Evolutionary conservation across 768 basidiomycete genomes (phyloP).

Genomic region (Boletus rufocinnamomeus): DNA sequence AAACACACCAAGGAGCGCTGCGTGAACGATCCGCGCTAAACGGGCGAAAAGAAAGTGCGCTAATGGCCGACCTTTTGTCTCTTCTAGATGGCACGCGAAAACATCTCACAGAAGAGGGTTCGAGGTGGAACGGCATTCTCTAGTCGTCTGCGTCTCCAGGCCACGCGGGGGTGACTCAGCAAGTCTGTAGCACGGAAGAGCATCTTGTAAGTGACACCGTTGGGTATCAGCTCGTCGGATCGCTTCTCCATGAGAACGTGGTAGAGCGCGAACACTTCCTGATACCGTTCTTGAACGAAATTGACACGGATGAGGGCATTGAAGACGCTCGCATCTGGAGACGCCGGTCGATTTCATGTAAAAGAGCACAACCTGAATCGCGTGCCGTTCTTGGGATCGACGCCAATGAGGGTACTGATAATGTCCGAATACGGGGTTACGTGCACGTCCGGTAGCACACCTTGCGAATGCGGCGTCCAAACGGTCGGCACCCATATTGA

Average conservation of each 20-base stretch:
- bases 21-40: too few species aligned
- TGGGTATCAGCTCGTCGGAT: conserved; percentile 33
- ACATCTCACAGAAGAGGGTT: conserved; percentile 46
- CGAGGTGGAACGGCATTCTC: conserved; percentile 39
- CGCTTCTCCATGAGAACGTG: conserved; percentile 38
- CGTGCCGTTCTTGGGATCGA: conserved; percentile 30
- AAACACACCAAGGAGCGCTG: too few species aligned
- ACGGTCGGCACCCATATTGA: conserved; percentile 36
- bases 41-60: too few species aligned
- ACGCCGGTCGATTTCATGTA: conserved; percentile 31
- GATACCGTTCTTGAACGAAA: conserved; percentile 32
- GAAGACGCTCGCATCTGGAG: conserved; percentile 44
- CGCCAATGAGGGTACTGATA: conserved; percentile 38
- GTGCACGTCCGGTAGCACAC: conserved; percentile 8
- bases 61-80: conserved; percentile 17
- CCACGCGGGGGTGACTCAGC: conserved; percentile 14
- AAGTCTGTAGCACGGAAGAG: conserved; percentile 38
- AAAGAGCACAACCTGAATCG: conserved; percentile 37
- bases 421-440: conserved; percentile 40
- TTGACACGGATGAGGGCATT: conserved; percentile 49
- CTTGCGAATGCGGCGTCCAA: conserved; percentile 8
- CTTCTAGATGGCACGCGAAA: conserved; percentile 32
- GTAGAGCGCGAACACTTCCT: conserved; percentile 46
- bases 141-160: conserved; percentile 25
- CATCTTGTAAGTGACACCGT: conserved; percentile 47